phyloP scores from a whole-genome alignment of 2,329 filamentous ascomycete species.

The Emergomyces africanus region DNA sequence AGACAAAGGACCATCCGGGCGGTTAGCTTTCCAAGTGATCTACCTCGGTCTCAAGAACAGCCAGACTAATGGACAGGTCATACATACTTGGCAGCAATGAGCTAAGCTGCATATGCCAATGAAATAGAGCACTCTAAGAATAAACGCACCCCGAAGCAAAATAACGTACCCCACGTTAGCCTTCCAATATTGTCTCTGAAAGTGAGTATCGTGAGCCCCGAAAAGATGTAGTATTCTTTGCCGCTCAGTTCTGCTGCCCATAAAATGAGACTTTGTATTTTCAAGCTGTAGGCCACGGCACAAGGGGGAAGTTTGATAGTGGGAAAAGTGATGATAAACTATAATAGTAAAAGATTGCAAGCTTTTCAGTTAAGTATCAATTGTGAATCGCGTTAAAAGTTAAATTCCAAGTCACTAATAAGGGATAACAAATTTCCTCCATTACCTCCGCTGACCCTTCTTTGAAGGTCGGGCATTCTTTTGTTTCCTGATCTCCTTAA shows the following conservation, averaged over 20 bases:
- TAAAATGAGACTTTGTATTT: background rate
- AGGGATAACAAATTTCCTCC: background rate
- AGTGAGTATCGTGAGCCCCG: too few species aligned
- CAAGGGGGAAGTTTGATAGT: background rate
- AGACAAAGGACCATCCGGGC: background rate
- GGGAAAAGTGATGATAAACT: background rate
- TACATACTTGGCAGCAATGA: background rate
- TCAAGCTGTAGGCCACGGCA: background rate
- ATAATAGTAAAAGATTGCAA: background rate
- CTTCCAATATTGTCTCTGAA: too few species aligned
- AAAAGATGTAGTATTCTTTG: background rate
- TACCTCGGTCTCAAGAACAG: background rate
- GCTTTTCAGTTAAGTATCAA: background rate
- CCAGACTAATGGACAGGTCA: too few species aligned
- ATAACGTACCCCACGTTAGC: background rate
- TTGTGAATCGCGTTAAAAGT: background rate
- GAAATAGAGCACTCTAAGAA: background rate
- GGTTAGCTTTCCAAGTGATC: background rate
- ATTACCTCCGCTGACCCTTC: slow-evolving; percentile 28
- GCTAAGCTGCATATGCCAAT: background rate
- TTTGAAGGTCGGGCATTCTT: slow-evolving; percentile 79
- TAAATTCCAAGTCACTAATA: background rate
- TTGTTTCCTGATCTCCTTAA: slow-evolving; percentile 62
- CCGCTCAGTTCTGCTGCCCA: background rate
- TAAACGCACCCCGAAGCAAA: background rate